Evolutionary conservation across 23 red algal species (phyloP).

Genomic region (Cyanidium caldarium): DNA sequence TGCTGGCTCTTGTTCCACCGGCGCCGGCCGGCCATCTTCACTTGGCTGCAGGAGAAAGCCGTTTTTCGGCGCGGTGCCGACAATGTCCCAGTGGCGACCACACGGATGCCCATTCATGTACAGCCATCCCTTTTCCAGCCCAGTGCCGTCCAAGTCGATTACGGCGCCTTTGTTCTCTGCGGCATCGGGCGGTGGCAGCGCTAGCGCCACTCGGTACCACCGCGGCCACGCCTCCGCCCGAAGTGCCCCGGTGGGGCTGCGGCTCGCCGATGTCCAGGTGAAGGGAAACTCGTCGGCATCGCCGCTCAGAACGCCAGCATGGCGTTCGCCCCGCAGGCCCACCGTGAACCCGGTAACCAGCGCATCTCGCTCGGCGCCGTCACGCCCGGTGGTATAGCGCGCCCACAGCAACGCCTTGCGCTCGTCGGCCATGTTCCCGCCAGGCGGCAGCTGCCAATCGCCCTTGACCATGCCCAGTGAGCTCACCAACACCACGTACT

Average conservation of each 20-base stretch:
- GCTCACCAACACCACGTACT: conserved; percentile 28
- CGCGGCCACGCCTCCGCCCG: neutral
- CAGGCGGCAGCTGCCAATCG: conserved; percentile 67
- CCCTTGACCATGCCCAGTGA: conserved; percentile 76
- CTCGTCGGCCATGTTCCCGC: conserved; percentile 56
- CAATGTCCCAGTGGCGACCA: conserved; percentile 64
- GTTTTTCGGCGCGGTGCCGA: conserved; percentile 8
- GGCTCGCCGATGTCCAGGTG: neutral
- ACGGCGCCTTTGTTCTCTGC: neutral
- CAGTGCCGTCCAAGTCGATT: conserved; percentile 29
- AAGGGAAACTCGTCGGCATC: neutral
- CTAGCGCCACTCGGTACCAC: neutral
- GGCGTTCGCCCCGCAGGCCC: neutral
- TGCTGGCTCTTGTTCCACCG: conserved; percentile 18
- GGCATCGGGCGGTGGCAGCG: conserved; percentile 12
- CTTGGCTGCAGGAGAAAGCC: conserved; percentile 44
- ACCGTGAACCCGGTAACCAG: neutral
- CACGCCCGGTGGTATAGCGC: no score
- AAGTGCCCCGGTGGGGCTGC: neutral
- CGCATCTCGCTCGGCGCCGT: neutral
- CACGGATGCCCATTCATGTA: conserved; percentile 53
- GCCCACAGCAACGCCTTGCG: conserved; percentile 37
- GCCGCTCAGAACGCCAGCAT: neutral
- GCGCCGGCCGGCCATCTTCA: conserved; percentile 22
- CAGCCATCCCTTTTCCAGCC: conserved; percentile 37